Conservation (phyloP, 228 moss, liverwort and hornwort genomes). For the Sphagnum fallax region DNA sequence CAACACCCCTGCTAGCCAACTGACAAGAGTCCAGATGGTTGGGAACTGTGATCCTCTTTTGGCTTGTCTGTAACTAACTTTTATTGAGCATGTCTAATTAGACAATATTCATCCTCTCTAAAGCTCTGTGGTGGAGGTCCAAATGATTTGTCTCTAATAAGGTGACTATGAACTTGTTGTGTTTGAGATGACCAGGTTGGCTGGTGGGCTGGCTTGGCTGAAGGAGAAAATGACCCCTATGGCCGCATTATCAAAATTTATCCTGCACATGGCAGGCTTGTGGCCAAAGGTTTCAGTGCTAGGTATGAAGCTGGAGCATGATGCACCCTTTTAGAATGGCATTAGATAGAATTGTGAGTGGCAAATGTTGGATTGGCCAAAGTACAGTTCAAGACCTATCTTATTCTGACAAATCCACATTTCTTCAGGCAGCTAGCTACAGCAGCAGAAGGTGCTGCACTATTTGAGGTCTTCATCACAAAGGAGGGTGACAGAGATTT, state of each 20-base stretch:
- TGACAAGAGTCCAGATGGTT: too few species aligned
- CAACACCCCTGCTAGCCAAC: too few species aligned
- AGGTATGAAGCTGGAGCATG: slow-evolving; percentile 35
- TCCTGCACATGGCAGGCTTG: slow-evolving; percentile 72
- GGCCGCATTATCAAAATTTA: slow-evolving; percentile 89
- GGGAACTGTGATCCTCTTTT: too few species aligned
- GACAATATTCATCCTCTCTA: too few species aligned
- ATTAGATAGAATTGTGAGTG: not conserved
- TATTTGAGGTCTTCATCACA: slow-evolving; percentile 86
- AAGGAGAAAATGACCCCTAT: slow-evolving; percentile 94
- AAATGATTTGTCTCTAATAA: too few species aligned
- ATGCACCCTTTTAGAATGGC: not conserved
- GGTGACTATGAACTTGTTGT: not conserved
- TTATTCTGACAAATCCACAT: not conserved
- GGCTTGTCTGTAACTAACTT: too few species aligned
- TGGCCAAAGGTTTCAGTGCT: slow-evolving; percentile 93
- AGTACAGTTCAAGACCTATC: too few species aligned
- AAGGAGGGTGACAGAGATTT: slow-evolving; percentile 60
- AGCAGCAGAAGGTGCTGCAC: slow-evolving; percentile 72
- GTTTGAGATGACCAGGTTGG: slow-evolving; percentile 55
- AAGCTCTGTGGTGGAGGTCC: too few species aligned
- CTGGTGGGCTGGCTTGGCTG: slow-evolving; percentile 98
- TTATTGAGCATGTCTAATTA: too few species aligned
- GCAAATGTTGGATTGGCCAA: too few species aligned
- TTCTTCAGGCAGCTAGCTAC: slow-evolving; percentile 79